These are phyloP conservation scores for Nothophytophthora sp. DNA, from an alignment of 352 stramenopile species.

Conservation along the genomic window DNA sequence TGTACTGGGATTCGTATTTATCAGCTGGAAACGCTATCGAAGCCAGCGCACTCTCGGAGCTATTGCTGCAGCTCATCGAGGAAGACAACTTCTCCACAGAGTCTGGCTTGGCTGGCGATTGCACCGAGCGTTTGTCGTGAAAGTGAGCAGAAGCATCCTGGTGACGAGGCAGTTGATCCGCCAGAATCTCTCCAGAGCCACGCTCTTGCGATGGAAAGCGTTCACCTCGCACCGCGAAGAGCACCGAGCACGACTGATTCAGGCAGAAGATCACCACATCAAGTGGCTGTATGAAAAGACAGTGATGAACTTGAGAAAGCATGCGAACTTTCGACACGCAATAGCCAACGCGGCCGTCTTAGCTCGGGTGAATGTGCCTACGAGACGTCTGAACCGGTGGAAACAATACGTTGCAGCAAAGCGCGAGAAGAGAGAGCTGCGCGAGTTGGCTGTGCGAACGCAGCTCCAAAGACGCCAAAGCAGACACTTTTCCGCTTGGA, in stretches of 20 bases:
- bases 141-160: conserved; percentile 29
- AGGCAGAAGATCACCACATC: conserved; percentile 14
- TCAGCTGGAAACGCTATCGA: conserved; percentile 16
- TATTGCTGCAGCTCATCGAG: conserved; percentile 11
- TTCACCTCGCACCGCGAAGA: conserved; percentile 10
- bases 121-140: conserved; percentile 14
- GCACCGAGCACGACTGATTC: neutral
- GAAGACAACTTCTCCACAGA: conserved; percentile 12
- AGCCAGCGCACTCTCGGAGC: conserved; percentile 20
- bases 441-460: neutral
- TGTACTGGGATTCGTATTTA: conserved; percentile 9
- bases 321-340: conserved; percentile 5
- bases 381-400: conserved; percentile 7
- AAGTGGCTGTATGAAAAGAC: conserved; percentile 8
- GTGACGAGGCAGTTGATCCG: conserved; percentile 27
- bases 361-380: conserved; percentile 1
- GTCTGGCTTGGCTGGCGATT: conserved; percentile 22
- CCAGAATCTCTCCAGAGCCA: conserved; percentile 19
- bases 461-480: neutral
- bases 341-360: conserved; percentile 5
- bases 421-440: neutral
- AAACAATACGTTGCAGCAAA: conserved; percentile 7
- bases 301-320: conserved; percentile 8
- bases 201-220: conserved; percentile 30
- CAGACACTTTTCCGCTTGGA: conserved; percentile 18